Percentiles rank a stretch among this genome's conserved stretches.
phyloP scores from a whole-genome alignment of 306 rosid genomes.

The Amphicarpaea edgeworthii region DNA sequence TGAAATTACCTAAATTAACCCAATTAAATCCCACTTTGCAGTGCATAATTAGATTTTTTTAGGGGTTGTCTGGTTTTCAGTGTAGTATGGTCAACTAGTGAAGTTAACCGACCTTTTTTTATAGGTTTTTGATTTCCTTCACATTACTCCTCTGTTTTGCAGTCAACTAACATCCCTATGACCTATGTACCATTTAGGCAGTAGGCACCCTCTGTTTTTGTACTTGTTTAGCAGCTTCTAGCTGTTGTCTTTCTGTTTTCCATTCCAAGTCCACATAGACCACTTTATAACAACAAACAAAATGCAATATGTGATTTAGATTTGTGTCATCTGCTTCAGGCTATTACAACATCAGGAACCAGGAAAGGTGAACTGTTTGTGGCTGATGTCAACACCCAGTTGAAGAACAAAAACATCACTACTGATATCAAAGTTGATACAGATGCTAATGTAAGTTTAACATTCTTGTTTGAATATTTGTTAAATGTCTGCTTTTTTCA shows the following conservation, averaged over 20 bases:
- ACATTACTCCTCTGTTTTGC: not conserved
- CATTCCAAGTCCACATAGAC: too few species aligned
- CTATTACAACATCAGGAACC: slow-evolving; percentile 84
- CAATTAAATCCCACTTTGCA: not conserved
- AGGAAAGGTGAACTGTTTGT: slow-evolving; percentile 82
- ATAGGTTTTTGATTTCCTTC: not conserved
- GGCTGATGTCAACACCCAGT: slow-evolving; percentile 87
- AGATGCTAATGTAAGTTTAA: slow-evolving; percentile 69
- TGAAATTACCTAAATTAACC: not conserved
- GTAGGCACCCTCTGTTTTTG: not conserved
- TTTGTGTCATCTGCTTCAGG: slow-evolving; percentile 58
- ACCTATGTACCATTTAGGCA: not conserved
- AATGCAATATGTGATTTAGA: not conserved
- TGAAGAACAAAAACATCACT: slow-evolving; percentile 82
- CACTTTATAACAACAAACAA: too few species aligned
- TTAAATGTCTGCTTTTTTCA: not conserved
- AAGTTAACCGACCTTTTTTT: not conserved
- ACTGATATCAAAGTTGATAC: slow-evolving; percentile 95
- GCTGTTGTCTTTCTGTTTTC: not conserved
- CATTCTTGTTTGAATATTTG: slow-evolving; percentile 16
- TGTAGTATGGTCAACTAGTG: not conserved
- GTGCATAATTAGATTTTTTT: not conserved
- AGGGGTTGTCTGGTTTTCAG: not conserved
- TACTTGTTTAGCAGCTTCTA: not conserved
- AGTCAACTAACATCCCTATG: not conserved